These are phyloP conservation scores for Tricholoma saponaceum DNA, from an alignment of 768 basidiomycete genomes.

Conservation along the genomic window DNA sequence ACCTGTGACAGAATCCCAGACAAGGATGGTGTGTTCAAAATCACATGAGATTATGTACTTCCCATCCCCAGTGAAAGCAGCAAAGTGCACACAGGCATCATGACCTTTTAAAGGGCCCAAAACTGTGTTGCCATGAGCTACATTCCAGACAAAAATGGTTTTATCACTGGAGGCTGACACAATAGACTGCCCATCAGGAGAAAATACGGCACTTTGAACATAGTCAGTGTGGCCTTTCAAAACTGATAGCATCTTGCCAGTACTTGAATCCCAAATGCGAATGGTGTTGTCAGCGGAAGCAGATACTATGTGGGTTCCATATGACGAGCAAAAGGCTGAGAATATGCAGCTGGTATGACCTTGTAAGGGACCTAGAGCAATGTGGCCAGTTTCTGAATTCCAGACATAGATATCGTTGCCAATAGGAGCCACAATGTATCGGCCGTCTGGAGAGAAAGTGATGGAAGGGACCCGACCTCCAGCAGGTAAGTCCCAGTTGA, in stretches of 20 bases:
- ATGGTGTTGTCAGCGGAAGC: neutral
- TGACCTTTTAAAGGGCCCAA: neutral
- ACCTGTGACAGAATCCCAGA: neutral
- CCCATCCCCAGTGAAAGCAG: neutral
- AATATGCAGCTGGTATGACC: neutral
- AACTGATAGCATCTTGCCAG: neutral
- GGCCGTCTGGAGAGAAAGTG: neutral
- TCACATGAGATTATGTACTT: neutral
- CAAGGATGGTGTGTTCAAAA: neutral
- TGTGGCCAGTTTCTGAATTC: neutral
- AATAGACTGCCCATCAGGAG: neutral
- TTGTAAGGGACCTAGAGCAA: neutral
- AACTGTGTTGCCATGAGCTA: neutral
- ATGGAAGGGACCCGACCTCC: neutral
- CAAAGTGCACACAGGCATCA: neutral
- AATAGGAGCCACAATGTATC: neutral
- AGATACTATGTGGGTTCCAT: neutral
- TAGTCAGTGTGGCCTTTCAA: neutral
- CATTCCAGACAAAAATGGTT: neutral
- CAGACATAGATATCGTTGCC: neutral
- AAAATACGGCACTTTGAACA: neutral
- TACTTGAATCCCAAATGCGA: neutral
- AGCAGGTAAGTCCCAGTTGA: neutral
- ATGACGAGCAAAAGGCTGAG: neutral
- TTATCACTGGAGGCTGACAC: neutral